Conservation (phyloP, 2,329 filamentous ascomycete genomes). For the Dactylellina sp. region DNA sequence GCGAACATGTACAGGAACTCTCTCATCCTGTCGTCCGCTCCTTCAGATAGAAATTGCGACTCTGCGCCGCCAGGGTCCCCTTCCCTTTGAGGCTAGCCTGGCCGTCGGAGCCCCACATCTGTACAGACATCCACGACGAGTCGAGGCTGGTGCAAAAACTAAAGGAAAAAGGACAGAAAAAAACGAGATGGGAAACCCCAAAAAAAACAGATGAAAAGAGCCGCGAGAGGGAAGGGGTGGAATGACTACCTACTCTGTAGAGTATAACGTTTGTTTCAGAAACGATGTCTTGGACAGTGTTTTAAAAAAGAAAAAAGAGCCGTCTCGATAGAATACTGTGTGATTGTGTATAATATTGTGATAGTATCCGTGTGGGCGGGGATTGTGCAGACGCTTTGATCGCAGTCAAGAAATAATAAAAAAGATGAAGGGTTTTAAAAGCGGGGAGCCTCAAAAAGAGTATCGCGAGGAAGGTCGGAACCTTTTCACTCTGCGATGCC, state of each 20-base stretch:
- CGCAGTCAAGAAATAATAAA: constrained; percentile 17
- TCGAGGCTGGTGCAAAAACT: constrained; percentile 19
- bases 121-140: constrained; percentile 11
- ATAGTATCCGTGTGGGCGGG: constrained; percentile 29
- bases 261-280: constrained; percentile 32
- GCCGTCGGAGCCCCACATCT: constrained; percentile 32
- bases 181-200: not conserved
- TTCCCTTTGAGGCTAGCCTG: constrained; percentile 32
- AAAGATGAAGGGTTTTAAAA: constrained; percentile 6
- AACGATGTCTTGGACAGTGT: too few relatives aligned
- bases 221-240: constrained; percentile 28
- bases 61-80: constrained; percentile 31
- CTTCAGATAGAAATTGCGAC: constrained; percentile 31
- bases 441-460: constrained; percentile 17
- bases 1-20: constrained; percentile 36
- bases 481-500: constrained; percentile 6
- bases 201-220: constrained; percentile 13
- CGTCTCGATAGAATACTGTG: too few relatives aligned
- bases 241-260: constrained; percentile 18
- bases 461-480: constrained; percentile 1
- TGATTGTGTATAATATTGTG: constrained; percentile 12
- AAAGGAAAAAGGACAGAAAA: constrained; percentile 17
- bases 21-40: not conserved
- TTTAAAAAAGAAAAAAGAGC: too few relatives aligned
- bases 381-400: constrained; percentile 43